Base-by-base conservation (phyloP, 805 yeast genomes). In the Schwanniomyces polymorphus region DNA sequence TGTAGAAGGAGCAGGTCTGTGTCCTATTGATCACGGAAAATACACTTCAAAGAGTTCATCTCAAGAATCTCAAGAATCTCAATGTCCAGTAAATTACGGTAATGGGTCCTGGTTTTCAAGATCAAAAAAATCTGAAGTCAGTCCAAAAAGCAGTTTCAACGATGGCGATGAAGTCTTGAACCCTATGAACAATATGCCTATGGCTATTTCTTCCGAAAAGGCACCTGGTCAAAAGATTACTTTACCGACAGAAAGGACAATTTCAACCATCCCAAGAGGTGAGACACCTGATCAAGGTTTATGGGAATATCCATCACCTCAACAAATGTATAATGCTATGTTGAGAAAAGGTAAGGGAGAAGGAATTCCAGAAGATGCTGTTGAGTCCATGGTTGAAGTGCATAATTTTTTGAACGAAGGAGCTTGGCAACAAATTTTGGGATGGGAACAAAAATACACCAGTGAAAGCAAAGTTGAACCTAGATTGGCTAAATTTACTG, bases 241-340 rank as follows among this genome's bases (percentile, higher is more conserved):
- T 29, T 73, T 94, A 27, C 91, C 97, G 8, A 88, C 94, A 0
- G 88, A 86, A 38, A 81, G 97, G 56, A 86, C 96, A 1, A 66
- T 84, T 33, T 89, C 97, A 12, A 70, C 89, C 1, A 94, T 94
- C 44, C 99, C 99, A 17, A 79, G 89, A 52, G 98, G 98, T 26
- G 80, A 74, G 26, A 61, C 63, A 11, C 74, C 71, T 1, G 75
- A 72, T 8, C 83, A 82, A 50, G 96, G 96, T 1, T 82, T 85
- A 41, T 94, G 99, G 99, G 99, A 94, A 68, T 94, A 94, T 63
- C 99, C 99, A 1, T 89, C 97, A 2, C 99, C 99, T 0, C 99
- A 94, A 68, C 99, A 94, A 65, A 94, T 94, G 99, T 84, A 91
- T 55, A 91, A 92, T 60, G 99, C 99, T 10, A 92, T 94, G 98